A percentile compares a stretch with the other conserved stretches of the same genome.
These are phyloP conservation scores for Coemansia biformis DNA, from an alignment of 192 early-diverging fungal genomes.

Conservation along the genomic window DNA sequence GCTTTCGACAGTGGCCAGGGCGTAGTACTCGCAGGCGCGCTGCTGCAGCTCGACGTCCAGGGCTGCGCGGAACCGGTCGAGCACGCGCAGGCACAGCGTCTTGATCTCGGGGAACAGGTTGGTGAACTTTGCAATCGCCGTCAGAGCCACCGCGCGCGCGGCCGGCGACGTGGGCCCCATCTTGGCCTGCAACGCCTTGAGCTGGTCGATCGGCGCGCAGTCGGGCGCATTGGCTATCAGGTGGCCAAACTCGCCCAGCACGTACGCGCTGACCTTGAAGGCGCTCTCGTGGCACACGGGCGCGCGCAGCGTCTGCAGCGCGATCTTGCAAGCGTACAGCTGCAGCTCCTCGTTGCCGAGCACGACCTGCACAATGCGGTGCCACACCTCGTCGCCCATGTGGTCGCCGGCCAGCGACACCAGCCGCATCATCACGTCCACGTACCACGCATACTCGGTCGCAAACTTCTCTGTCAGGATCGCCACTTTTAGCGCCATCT, in stretches of 20 bases:
- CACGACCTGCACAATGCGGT: constrained; percentile 94
- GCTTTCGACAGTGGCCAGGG: constrained; percentile 73
- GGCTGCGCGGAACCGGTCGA: constrained; percentile 81
- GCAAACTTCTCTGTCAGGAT: constrained; percentile 98
- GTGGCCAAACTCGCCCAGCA: constrained; percentile 97
- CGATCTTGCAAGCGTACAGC: constrained; percentile 86
- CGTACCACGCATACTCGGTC: constrained; percentile 97
- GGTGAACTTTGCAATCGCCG: constrained; percentile 91
- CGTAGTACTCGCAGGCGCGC: constrained; percentile 92
- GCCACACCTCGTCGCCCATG: constrained; percentile 97
- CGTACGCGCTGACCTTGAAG: constrained; percentile 91
- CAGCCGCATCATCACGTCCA: constrained; percentile 94
- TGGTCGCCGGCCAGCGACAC: constrained; percentile 93
- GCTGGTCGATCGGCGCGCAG: constrained; percentile 86
- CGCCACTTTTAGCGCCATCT: constrained; percentile 98
- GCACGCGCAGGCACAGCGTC: constrained; percentile 74
- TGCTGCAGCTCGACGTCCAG: constrained; percentile 97
- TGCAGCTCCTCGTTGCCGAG: constrained; percentile 93
- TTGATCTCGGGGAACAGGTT: constrained; percentile 99
- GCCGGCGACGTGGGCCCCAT: constrained; percentile 72
- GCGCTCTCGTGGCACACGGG: constrained; percentile 94
- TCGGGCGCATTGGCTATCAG: constrained; percentile 84
- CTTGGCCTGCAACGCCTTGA: constrained; percentile 89
- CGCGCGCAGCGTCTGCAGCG: constrained; percentile 72
- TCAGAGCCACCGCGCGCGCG: constrained; percentile 80